Base-by-base conservation (phyloP, 2,329 filamentous ascomycete genomes). In the Westerdykella sp. region DNA sequence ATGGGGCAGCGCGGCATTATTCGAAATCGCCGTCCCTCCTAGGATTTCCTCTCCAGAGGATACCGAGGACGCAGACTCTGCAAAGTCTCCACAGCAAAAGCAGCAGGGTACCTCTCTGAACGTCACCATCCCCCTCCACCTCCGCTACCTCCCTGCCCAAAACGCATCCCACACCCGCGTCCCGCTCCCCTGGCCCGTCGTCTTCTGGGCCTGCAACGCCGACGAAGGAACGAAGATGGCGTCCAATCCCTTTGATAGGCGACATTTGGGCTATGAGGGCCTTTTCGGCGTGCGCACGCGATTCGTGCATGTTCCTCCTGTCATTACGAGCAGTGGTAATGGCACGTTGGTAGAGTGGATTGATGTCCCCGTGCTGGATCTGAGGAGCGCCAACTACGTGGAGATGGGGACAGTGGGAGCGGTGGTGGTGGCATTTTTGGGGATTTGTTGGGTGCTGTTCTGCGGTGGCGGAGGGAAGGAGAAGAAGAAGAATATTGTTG, bases 171-270 rank as follows among this genome's bases (percentile, higher is more conserved):
- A 64, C 39, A 45, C 47, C 0, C 18, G 16, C 16, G 66, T 82
- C 1, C 69, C 80, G n/a, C 65, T 93, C 0, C 86, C 91, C 0
- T 90, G 85, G 71, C 91, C 91, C 0, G 78, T 80, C 0, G 78
- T 96, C 0, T 96, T 96, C 71, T 96, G 90, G 90, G 88, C 89
- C 0, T 97, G 91, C 60, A 74, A 78, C 6, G 78, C 83, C 0
- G 77, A 79, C 9, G 76, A 80, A 40, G 80, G 77, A 1, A 75
- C 75, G 1, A 84, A 86, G 56, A 86, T 91, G 67, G 67, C 77
- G 0, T 77, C 75, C 5, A 95, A 85, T 57, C 91, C 91, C 0
- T 97, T 97, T 65, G 90, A 96, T 63, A 75, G 87, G 5, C 71
- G 76, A n/a, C 80, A 87, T 59, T 57, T 96, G n/a, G 90, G 89